phyloP scores from a whole-genome alignment of 306 rosid genomes.

The Castanea crenata region DNA sequence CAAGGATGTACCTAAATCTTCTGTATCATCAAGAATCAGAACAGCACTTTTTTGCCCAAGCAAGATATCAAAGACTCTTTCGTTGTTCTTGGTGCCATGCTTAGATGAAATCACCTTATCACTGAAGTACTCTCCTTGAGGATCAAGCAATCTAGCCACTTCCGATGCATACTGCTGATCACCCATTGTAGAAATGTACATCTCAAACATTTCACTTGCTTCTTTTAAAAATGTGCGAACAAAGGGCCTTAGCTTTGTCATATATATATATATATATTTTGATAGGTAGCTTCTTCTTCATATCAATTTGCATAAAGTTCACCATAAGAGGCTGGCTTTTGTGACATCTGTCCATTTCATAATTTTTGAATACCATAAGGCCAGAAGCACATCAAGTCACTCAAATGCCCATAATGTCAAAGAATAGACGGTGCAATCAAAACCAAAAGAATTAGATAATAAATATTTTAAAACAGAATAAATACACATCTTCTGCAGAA shows the following conservation, averaged over 20 bases:
- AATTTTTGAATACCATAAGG: conserved; percentile 6
- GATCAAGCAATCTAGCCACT: conserved; percentile 90
- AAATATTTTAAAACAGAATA: no score
- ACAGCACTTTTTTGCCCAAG: conserved; percentile 84
- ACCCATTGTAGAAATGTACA: conserved; percentile 92
- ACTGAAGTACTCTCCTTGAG: conserved; percentile 65
- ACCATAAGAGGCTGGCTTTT: conserved; percentile 63
- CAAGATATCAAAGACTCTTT: conserved; percentile 80
- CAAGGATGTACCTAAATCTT: conserved; percentile 52
- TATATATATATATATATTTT: conserved; percentile 19
- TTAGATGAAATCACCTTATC: conserved; percentile 80
- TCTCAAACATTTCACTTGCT: conserved; percentile 70
- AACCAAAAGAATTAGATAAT: not conserved
- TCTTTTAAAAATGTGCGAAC: conserved; percentile 73
- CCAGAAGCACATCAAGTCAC: not conserved
- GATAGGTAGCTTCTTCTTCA: no score
- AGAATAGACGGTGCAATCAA: conserved; percentile 2
- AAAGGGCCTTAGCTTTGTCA: conserved; percentile 89
- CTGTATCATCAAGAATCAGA: conserved; percentile 88
- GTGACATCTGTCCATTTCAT: conserved; percentile 51
- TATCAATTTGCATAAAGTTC: conserved; percentile 40
- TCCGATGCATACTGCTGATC: conserved; percentile 77
- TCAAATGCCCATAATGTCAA: not conserved
- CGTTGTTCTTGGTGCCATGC: conserved; percentile 85
- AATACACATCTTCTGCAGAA: not conserved